Base-by-base conservation (phyloP, 768 basidiomycete species). In the Agaricus subrufescens region DNA sequence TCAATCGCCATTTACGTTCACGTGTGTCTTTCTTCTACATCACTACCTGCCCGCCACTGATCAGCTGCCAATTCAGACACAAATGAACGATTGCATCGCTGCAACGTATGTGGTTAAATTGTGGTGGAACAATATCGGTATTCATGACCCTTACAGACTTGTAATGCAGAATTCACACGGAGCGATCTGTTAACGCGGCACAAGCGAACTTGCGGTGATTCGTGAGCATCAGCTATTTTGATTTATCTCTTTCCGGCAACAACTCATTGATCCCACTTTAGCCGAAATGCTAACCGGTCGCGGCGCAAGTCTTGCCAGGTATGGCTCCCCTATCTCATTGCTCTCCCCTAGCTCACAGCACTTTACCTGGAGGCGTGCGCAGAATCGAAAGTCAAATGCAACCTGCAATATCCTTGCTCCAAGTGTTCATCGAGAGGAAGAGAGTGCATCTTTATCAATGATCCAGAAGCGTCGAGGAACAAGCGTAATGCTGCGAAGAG, bases 311-410 rank as follows among this genome's bases (percentile, higher is more conserved):
- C 86, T 2, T 89, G 87, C 63, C 80, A 81, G 66, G 77, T 76
- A 62, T 34, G 66, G 46, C 27, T 37, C 34, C 14, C 19, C 14
- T 14, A 56, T 15, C 31, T 52, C 39, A 39, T 1, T n/a, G 57
- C 38, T 45, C 47, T 26, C 57, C 51, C 23, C 61, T 50, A 47
- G 47, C 23, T 29, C 30, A 34, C 43, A 54, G 3, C 42, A 30
- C 31, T 46, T 50, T 34, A 34, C 34, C 34, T 51, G 4, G 37
- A 81, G 71, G 81, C 84, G 19, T 89, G 87, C 66, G 86, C 85
- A 2, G 83, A 85, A 60, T 86, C 85, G n/a, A 88, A 89, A 69
- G 79, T 87, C 12, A 87, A 86, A 70, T 89, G 87, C 67, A 82
- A 87, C 65, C 71, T 86, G 5, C 78, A 83, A 60, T 79, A 75